These are phyloP conservation scores for Periconia macrospinosa DNA, from an alignment of 2,329 filamentous ascomycete genomes.

Conservation along the genomic window DNA sequence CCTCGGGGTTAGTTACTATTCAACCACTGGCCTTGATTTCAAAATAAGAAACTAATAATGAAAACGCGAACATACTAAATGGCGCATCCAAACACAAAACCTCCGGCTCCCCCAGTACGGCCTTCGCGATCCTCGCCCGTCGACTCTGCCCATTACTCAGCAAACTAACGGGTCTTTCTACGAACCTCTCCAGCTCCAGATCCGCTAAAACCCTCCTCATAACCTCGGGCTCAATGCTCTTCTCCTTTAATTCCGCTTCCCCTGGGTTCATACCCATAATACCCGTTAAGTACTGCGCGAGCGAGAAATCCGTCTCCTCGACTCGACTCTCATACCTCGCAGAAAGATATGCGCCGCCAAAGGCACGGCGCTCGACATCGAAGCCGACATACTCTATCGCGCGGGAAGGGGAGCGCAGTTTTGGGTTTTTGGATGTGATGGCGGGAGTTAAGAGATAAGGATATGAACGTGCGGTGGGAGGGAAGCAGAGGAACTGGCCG, in stretches of 20 bases:
- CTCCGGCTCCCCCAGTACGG: constrained; percentile 76
- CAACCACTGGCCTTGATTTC: no score
- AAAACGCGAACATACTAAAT: constrained; percentile 63
- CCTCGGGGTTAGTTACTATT: constrained; percentile 5
- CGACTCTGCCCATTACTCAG: constrained; percentile 92
- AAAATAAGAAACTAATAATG: no score
- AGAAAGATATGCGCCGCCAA: constrained; percentile 74
- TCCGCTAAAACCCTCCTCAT: constrained; percentile 68
- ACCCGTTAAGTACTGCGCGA: constrained; percentile 78
- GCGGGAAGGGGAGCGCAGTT: constrained; percentile 61
- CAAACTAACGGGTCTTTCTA: constrained; percentile 83
- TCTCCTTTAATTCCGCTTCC: constrained; percentile 50
- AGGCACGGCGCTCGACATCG: constrained; percentile 67
- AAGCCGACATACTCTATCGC: constrained; percentile 93
- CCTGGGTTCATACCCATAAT: constrained; percentile 81
- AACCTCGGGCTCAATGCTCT: constrained; percentile 48
- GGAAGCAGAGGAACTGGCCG: constrained; percentile 74
- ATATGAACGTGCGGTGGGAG: constrained; percentile 74
- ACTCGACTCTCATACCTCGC: constrained; percentile 87
- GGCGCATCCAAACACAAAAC: constrained; percentile 83
- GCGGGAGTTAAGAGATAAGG: constrained; percentile 72
- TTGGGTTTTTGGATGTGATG: constrained; percentile 55
- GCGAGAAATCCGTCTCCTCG: constrained; percentile 84
- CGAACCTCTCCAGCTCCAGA: constrained; percentile 67
- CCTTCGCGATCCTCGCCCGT: constrained; percentile 83